These are phyloP conservation scores for Xylariaceae sp. DNA, from an alignment of 2,329 filamentous ascomycete genomes.

Conservation along the genomic window DNA sequence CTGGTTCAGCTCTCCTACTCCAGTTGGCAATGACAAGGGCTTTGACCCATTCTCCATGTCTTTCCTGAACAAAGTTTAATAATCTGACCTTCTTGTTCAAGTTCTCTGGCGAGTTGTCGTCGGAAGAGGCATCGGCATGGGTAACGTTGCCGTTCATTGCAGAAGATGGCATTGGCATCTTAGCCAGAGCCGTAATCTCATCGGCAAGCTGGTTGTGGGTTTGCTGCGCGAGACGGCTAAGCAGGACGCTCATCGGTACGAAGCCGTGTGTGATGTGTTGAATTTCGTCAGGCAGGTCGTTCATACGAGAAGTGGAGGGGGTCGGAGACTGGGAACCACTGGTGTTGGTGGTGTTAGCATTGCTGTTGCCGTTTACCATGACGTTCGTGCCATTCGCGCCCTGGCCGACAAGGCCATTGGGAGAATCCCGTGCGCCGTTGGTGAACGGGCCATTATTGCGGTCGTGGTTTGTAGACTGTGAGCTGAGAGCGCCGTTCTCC, in stretches of 20 bases:
- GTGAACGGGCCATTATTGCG: constrained; percentile 53
- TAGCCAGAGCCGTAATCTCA: constrained; percentile 71
- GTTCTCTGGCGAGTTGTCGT: constrained; percentile 69
- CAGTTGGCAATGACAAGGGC: constrained; percentile 88
- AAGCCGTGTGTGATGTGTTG: constrained; percentile 77
- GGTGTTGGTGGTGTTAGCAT: constrained; percentile 34
- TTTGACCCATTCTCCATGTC: constrained; percentile 91
- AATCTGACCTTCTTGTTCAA: constrained; percentile 76
- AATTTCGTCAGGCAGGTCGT: constrained; percentile 66
- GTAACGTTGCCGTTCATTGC: constrained; percentile 58
- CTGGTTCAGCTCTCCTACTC: constrained; percentile 78
- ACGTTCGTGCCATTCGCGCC: constrained; percentile 33
- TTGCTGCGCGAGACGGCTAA: constrained; percentile 80
- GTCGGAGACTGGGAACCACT: constrained; percentile 26
- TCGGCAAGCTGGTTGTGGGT: constrained; percentile 80
- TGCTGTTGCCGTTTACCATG: constrained; percentile 40
- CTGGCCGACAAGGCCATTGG: constrained; percentile 29
- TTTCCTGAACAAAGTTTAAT: constrained; percentile 77
- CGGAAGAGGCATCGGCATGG: constrained; percentile 45
- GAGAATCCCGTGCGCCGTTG: constrained; percentile 35
- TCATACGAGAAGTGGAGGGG: constrained; percentile 50
- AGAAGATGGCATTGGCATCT: constrained; percentile 64
- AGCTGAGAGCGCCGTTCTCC: constrained; percentile 61
- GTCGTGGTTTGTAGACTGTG: constrained; percentile 61
- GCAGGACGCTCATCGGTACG: constrained; percentile 74